Conservation (phyloP, 192 early-diverging fungal genomes). For the Backusella luteola region DNA sequence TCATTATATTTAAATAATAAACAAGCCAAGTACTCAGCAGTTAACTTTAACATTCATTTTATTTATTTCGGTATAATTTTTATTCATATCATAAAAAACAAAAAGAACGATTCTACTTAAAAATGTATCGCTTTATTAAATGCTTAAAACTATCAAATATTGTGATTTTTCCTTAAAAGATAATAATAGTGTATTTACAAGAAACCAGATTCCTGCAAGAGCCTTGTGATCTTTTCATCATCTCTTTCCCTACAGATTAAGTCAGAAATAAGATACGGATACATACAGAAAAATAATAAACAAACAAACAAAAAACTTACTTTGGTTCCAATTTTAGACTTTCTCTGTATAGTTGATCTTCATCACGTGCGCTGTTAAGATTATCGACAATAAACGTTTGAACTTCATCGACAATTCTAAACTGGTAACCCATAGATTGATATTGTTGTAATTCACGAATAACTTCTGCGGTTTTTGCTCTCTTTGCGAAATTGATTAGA, state of each 20-base stretch:
- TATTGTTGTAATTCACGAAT: conserved; percentile 93
- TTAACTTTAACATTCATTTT: background rate
- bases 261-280: background rate
- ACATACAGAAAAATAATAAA: background rate
- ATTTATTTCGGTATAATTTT: background rate
- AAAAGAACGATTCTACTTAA: background rate
- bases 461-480: conserved; percentile 85
- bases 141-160: conserved; percentile 5
- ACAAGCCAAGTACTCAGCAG: background rate
- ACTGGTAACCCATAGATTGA: conserved; percentile 80
- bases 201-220: conserved; percentile 78
- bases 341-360: conserved; percentile 75
- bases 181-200: conserved; percentile 45
- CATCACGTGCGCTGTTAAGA: conserved; percentile 67
- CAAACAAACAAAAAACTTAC: conserved; percentile 32
- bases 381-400: conserved; percentile 74
- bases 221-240: conserved; percentile 76
- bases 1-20: background rate
- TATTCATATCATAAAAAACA: background rate
- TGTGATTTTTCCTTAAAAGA: conserved; percentile 2
- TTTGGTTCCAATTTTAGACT: conserved; percentile 83
- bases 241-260: conserved; percentile 60
- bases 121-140: background rate
- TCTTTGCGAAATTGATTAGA: conserved; percentile 94
- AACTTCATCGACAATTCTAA: conserved; percentile 81